phyloP scores from a whole-genome alignment of 306 rosid species.

The Vachellia collinsii region DNA sequence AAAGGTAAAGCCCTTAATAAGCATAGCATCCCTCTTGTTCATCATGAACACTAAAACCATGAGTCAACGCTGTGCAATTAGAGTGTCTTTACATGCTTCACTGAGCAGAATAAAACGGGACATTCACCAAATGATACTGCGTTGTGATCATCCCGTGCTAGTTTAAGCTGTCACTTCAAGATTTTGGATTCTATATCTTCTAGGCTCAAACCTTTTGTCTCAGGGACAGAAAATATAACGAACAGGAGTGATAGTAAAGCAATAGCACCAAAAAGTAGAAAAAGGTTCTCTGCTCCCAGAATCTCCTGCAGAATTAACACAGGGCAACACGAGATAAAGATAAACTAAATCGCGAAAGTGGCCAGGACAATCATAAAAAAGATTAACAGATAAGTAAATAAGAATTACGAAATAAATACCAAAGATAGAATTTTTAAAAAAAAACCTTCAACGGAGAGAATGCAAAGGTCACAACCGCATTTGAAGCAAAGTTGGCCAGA shows the following conservation, averaged over 20 bases:
- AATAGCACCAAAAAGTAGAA: constrained; percentile 85
- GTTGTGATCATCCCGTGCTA: constrained; percentile 31
- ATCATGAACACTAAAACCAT: neutral
- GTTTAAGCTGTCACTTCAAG: constrained; percentile 59
- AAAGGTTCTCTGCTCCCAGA: constrained; percentile 94
- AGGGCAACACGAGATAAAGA: constrained; percentile 30
- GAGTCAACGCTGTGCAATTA: neutral
- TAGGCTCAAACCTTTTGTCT: constrained; percentile 95
- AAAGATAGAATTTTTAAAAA: constrained; percentile 11
- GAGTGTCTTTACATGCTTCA: neutral
- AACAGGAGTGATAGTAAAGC: constrained; percentile 77
- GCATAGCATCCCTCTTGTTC: neutral
- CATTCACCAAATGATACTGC: constrained; percentile 26
- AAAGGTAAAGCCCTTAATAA: constrained; percentile 5
- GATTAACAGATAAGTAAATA: constrained; percentile 11
- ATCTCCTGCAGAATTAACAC: constrained; percentile 61
- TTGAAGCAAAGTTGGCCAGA: constrained; percentile 91
- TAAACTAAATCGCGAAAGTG: constrained; percentile 26
- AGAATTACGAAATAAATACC: constrained; percentile 6
- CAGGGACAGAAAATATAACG: constrained; percentile 64
- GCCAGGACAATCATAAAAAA: constrained; percentile 8
- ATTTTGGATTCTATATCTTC: constrained; percentile 92
- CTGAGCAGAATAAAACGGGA: neutral
- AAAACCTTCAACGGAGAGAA: constrained; percentile 85
- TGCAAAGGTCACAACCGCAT: constrained; percentile 89